phyloP scores from a whole-genome alignment of 257 asterid genomes.

The Ilex aquifolium region DNA sequence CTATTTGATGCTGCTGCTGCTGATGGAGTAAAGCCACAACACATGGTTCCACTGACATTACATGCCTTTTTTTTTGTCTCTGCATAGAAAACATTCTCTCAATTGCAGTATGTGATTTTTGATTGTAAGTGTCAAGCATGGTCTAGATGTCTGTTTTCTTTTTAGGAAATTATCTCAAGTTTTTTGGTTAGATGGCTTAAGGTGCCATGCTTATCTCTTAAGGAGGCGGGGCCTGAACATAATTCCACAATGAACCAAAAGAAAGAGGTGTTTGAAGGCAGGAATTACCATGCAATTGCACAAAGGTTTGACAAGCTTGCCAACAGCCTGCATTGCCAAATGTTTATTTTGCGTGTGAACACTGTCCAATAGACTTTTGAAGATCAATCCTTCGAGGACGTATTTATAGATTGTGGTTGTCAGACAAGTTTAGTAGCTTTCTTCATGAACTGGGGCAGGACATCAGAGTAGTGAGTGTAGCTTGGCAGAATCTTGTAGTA shows the following conservation, averaged over 20 bases:
- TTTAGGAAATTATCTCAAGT: not conserved
- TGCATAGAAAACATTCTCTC: not conserved
- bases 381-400: too few relatives aligned
- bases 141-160: not conserved
- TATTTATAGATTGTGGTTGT: too few relatives aligned
- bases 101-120: not conserved
- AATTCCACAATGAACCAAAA: slow-evolving; percentile 41
- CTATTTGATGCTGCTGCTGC: too few relatives aligned
- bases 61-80: not conserved
- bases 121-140: not conserved
- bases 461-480: too few relatives aligned
- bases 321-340: slow-evolving; percentile 29
- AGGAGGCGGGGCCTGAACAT: slow-evolving; percentile 36
- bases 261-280: slow-evolving; percentile 49
- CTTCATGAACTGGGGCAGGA: too few relatives aligned
- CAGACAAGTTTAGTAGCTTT: too few relatives aligned
- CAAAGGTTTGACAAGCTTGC: slow-evolving; percentile 47
- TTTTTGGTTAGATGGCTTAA: not conserved
- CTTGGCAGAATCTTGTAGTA: too few relatives aligned
- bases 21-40: too few relatives aligned
- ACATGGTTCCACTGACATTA: too few relatives aligned
- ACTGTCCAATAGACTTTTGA: too few relatives aligned
- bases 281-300: slow-evolving; percentile 39
- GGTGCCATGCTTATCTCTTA: slow-evolving; percentile 37
- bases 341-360: too few relatives aligned